phyloP scores from a whole-genome alignment of 2,329 filamentous ascomycete genomes.

The Magnaporthiopsis rhizophila region DNA sequence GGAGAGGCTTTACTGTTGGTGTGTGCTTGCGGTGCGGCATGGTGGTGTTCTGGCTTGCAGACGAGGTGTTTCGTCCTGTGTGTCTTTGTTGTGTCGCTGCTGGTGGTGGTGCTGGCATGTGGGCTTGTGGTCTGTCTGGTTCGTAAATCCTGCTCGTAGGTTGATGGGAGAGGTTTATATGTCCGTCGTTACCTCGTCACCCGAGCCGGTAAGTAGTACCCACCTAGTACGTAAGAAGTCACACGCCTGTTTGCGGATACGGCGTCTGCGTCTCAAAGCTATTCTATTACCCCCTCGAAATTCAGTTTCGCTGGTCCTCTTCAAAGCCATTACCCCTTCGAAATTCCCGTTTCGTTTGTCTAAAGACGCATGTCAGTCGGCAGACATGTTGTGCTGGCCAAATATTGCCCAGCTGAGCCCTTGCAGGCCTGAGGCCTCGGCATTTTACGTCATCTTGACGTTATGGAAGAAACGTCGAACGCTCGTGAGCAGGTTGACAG shows the following conservation, averaged over 20 bases:
- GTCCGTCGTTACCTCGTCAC: too few relatives aligned
- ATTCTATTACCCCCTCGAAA: not conserved
- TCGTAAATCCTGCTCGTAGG: too few relatives aligned
- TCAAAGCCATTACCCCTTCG: not conserved
- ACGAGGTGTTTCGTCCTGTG: too few relatives aligned
- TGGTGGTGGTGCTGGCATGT: not conserved
- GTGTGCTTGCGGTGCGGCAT: not conserved
- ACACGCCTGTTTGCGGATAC: not conserved
- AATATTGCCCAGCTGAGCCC: too few relatives aligned
- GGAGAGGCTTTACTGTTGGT: slow-evolving; percentile 16
- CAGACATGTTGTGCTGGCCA: too few relatives aligned
- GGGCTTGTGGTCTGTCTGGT: too few relatives aligned
- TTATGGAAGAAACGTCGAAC: not conserved
- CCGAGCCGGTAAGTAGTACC: too few relatives aligned
- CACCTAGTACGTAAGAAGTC: too few relatives aligned
- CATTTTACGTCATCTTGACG: not conserved
- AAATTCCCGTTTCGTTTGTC: not conserved
- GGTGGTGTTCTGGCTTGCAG: not conserved
- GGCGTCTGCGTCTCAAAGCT: not conserved
- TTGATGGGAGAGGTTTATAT: too few relatives aligned
- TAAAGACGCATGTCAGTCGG: not conserved
- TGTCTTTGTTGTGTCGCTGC: not conserved
- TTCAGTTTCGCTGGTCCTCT: not conserved
- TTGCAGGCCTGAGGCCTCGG: not conserved
- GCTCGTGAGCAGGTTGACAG: not conserved